These are phyloP conservation scores for Fibroporia radiculosa DNA, from an alignment of 768 basidiomycete species.

Conservation along the genomic window DNA sequence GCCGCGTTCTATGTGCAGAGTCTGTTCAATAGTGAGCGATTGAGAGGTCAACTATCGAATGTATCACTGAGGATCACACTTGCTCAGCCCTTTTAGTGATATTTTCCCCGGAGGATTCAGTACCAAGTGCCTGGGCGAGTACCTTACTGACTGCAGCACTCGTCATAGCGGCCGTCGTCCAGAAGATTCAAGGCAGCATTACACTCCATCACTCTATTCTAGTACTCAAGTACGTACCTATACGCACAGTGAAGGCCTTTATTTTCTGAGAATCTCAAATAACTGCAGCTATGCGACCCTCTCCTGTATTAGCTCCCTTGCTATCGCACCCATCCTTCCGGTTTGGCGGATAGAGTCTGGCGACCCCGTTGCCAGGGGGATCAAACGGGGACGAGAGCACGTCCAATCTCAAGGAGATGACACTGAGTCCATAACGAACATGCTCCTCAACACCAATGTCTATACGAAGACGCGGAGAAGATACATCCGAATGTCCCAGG, in stretches of 20 bases:
- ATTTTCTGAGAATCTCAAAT: constrained; percentile 5
- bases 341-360: constrained; percentile 18
- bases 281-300: constrained; percentile 12
- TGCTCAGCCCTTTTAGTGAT: constrained; percentile 17
- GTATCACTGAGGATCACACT: constrained; percentile 1
- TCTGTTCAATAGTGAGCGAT: constrained; percentile 16
- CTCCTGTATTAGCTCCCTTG: constrained; percentile 21
- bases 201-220: constrained; percentile 21
- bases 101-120: constrained; percentile 19
- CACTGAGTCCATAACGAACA: too few species aligned
- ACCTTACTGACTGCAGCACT: constrained; percentile 19
- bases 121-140: constrained; percentile 20
- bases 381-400: too few species aligned
- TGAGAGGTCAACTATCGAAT: neutral
- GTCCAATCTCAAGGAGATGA: too few species aligned
- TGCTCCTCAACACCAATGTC: neutral
- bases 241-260: neutral
- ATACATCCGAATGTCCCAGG: too few species aligned
- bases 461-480: constrained; percentile 7
- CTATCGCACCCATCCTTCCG: constrained; percentile 18
- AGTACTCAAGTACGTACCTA: constrained; percentile 18
- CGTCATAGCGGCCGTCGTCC: constrained; percentile 20
- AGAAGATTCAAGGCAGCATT: constrained; percentile 12
- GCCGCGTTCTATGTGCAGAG: constrained; percentile 22
- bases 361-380: constrained; percentile 12